phyloP scores from a whole-genome alignment of 2,329 filamentous ascomycete species.

The Hypoxylon sp. region DNA sequence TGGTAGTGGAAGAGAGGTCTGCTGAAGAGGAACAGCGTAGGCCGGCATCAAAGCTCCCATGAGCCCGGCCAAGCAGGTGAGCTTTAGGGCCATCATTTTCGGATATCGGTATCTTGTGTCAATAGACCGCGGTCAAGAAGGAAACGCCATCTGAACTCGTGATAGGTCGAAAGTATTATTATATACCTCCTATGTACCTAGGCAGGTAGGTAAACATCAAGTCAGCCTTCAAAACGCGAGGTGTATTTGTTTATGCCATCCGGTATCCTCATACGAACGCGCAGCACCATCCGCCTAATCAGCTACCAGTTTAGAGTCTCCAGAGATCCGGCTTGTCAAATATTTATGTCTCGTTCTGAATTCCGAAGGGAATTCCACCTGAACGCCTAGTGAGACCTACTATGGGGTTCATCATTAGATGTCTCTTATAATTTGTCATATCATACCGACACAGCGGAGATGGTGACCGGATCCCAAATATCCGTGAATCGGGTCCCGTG shows the following conservation, averaged over 20 bases:
- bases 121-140: not conserved
- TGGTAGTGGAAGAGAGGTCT: constrained; percentile 1
- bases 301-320: not conserved
- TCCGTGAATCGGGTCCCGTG: too few relatives aligned
- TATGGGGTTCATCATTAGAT: not conserved
- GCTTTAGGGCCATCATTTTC: not conserved
- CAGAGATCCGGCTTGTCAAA: not conserved
- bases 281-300: not conserved
- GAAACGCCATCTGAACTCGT: not conserved
- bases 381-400: not conserved
- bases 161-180: too few relatives aligned
- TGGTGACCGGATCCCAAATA: not conserved
- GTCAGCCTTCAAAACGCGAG: not conserved
- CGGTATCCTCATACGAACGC: not conserved
- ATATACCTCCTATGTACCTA: too few relatives aligned
- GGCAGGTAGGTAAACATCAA: not conserved
- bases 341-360: not conserved
- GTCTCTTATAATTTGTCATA: not conserved
- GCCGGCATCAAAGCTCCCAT: not conserved
- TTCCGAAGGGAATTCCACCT: not conserved
- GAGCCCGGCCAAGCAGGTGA: not conserved
- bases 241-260: not conserved
- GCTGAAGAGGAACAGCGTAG: not conserved
- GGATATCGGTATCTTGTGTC: not conserved
- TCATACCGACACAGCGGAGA: not conserved